These are phyloP conservation scores for Erucastrum elatum DNA, from an alignment of 345 rosid genomes.

Conservation along the genomic window DNA sequence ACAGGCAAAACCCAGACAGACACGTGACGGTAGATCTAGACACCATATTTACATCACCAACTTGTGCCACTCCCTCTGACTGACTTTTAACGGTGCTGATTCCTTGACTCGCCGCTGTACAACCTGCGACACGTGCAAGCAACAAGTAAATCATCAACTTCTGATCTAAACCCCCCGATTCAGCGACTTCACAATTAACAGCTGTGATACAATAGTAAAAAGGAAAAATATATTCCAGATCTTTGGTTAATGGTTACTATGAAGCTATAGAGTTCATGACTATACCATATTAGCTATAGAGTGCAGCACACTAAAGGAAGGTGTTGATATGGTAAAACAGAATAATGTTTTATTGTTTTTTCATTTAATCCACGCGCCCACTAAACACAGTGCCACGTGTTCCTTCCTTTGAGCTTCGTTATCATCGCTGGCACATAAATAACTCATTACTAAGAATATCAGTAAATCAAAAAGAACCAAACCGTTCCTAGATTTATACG, in stretches of 20 bases:
- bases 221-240: not conserved
- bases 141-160: not conserved
- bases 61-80: not conserved
- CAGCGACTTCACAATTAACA: not conserved
- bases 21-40: conserved; percentile 19
- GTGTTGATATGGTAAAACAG: conserved; percentile 25
- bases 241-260: not conserved
- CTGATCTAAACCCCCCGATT: conserved; percentile 32
- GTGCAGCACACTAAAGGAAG: conserved; percentile 16
- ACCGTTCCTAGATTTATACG: not conserved
- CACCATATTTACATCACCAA: conserved; percentile 15
- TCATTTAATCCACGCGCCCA: conserved; percentile 56
- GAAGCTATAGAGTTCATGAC: not conserved
- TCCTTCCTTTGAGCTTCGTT: conserved; percentile 50
- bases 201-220: not conserved
- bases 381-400: conserved; percentile 53
- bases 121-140: conserved; percentile 53
- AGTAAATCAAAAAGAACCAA: not conserved
- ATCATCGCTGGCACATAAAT: conserved; percentile 45
- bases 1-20: not conserved
- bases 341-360: conserved; percentile 5
- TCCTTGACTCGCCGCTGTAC: conserved; percentile 86
- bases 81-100: conserved; percentile 58
- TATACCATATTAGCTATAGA: conserved; percentile 22
- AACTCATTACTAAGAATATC: conserved; percentile 10